Evolutionary conservation across 2,329 filamentous ascomycete genomes (phyloP).

Genomic region (Fusarium bulbicola): DNA sequence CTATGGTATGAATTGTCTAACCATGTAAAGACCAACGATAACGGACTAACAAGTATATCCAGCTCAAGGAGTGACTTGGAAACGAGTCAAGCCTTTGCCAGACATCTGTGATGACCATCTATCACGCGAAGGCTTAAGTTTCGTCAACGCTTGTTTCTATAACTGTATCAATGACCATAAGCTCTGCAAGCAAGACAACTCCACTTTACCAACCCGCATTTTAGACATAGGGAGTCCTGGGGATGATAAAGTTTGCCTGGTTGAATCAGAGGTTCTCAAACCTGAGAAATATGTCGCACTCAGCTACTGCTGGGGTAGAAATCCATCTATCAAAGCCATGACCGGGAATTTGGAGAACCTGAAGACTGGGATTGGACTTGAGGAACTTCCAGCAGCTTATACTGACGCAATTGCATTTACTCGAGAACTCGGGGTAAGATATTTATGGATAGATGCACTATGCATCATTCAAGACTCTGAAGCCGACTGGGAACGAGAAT

Average conservation of each 20-base stretch:
- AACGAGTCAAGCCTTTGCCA: constrained; percentile 6
- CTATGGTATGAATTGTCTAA: neutral
- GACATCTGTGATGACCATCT: constrained; percentile 27
- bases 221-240: constrained; percentile 11
- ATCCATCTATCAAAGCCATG: constrained; percentile 2
- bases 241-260: neutral
- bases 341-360: neutral
- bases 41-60: neutral
- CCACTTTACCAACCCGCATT: constrained; percentile 15
- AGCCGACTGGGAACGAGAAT: constrained; percentile 31
- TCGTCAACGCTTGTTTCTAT: constrained; percentile 16
- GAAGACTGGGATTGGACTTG: constrained; percentile 3
- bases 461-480: constrained; percentile 32
- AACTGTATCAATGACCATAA: constrained; percentile 5
- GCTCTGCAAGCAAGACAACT: neutral
- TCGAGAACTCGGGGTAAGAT: constrained; percentile 5
- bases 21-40: fast-evolving
- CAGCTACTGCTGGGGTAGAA: constrained; percentile 34
- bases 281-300: constrained; percentile 21
- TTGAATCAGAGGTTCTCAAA: neutral
- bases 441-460: constrained; percentile 33
- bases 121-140: constrained; percentile 8
- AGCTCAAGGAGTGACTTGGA: constrained; percentile 12
- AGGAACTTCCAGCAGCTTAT: constrained; percentile 19
- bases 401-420: constrained; percentile 9